Percentiles rank a stretch among this genome's conserved stretches.
These are phyloP conservation scores for Pleurostoma richardsiae DNA, from an alignment of 2,329 filamentous ascomycete species.

Conservation along the genomic window DNA sequence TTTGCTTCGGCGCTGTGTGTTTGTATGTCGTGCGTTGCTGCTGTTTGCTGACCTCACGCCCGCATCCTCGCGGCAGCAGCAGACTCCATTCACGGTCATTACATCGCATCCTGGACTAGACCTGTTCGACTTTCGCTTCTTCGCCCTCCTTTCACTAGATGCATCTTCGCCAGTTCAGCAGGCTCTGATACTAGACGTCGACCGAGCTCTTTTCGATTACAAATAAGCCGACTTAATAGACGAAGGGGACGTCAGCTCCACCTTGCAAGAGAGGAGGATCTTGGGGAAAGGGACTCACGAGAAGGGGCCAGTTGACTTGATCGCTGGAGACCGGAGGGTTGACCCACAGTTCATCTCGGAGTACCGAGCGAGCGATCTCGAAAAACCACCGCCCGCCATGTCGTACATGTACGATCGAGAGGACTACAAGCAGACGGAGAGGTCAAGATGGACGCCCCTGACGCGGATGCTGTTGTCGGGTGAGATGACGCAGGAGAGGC, in stretches of 20 bases:
- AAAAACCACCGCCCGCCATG: slow-evolving; percentile 13
- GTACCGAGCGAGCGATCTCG: not conserved
- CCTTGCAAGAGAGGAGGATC: not conserved
- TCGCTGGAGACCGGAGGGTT: slow-evolving; percentile 1
- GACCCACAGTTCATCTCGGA: slow-evolving; percentile 8
- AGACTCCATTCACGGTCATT: slow-evolving; percentile 5
- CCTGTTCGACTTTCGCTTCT: too few relatives aligned
- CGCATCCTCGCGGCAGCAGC: slow-evolving; percentile 7
- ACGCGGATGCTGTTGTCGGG: slow-evolving; percentile 79
- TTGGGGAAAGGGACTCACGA: not conserved
- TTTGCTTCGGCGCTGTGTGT: slow-evolving; percentile 1
- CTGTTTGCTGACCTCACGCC: slow-evolving; percentile 10
- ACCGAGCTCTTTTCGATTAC: too few relatives aligned
- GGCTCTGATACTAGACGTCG: slow-evolving; percentile 34
- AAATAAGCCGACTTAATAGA: too few relatives aligned
- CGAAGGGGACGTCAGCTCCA: too few relatives aligned
- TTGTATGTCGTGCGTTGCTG: slow-evolving; percentile 3
- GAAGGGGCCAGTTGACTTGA: not conserved
- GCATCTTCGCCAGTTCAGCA: slow-evolving; percentile 40
- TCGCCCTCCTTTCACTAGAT: slow-evolving; percentile 18
- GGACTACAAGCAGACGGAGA: slow-evolving; percentile 53
- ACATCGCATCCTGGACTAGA: not conserved
- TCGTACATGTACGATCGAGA: slow-evolving; percentile 21
- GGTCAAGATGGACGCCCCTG: slow-evolving; percentile 77
- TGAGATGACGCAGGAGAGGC: slow-evolving; percentile 71